phyloP scores from a whole-genome alignment of 805 yeast species.

The Cyberlindnera maclurae region DNA sequence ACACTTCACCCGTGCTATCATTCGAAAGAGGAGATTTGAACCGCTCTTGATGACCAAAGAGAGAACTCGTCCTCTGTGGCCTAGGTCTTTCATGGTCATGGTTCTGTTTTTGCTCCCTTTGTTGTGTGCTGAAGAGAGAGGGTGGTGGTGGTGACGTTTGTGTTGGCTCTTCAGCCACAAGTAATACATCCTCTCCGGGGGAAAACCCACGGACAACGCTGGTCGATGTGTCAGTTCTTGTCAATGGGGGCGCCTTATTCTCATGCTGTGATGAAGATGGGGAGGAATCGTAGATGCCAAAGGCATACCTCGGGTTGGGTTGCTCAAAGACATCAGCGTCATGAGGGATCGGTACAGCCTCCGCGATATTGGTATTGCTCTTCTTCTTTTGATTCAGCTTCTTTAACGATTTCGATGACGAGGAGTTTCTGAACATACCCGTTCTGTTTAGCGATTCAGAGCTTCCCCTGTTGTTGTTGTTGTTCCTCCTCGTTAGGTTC shows the following conservation, averaged over 20 bases:
- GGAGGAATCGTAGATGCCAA: conserved; percentile 17
- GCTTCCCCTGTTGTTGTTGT: conserved; percentile 5
- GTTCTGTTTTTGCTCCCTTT: background rate
- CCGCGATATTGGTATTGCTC: conserved; percentile 1
- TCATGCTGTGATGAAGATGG: conserved; percentile 2
- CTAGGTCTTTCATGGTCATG: no score
- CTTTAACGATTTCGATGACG: conserved; percentile 22
- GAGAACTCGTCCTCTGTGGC: background rate
- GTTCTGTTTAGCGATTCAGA: conserved; percentile 16
- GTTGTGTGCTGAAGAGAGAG: background rate
- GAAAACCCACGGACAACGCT: conserved; percentile 23
- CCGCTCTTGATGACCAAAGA: conserved; percentile 7
- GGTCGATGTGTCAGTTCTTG: conserved; percentile 22
- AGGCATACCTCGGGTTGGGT: conserved; percentile 25
- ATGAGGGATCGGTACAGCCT: conserved; percentile 11
- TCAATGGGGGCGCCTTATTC: conserved; percentile 9
- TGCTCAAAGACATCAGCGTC: conserved; percentile 24
- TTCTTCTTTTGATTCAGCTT: conserved; percentile 15
- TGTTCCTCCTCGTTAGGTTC: conserved; percentile 9
- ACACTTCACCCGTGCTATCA: conserved; percentile 13
- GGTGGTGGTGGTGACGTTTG: no score
- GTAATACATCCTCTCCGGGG: conserved; percentile 8
- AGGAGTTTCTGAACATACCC: conserved; percentile 17
- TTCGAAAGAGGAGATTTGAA: conserved; percentile 21
- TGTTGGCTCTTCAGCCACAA: no score